phyloP scores from a whole-genome alignment of 2,329 filamentous ascomycete species.

The Colletotrichum tofieldiae region DNA sequence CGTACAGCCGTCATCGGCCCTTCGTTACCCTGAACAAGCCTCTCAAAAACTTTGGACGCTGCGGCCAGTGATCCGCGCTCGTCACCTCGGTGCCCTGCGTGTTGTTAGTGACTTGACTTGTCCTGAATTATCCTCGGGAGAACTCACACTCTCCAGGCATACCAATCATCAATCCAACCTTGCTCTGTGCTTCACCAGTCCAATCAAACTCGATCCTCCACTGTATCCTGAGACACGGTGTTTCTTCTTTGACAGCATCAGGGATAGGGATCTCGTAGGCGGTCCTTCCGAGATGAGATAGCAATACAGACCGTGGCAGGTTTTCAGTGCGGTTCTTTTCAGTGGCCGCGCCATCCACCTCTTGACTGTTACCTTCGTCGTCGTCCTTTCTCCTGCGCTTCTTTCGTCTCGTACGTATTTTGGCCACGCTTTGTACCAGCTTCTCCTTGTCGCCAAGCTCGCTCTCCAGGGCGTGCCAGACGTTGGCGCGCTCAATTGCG shows the following conservation, averaged over 20 bases:
- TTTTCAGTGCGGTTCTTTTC: slow-evolving; percentile 16
- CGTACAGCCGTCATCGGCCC: slow-evolving; percentile 71
- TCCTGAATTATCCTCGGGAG: not conserved
- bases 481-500: slow-evolving; percentile 71
- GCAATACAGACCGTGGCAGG: slow-evolving; percentile 60
- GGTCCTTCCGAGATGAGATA: slow-evolving; percentile 69
- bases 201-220: slow-evolving; percentile 80
- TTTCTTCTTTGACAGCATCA: slow-evolving; percentile 50
- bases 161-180: slow-evolving; percentile 68
- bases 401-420: slow-evolving; percentile 49
- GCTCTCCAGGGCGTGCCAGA: slow-evolving; percentile 71
- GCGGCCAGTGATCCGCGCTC: slow-evolving; percentile 68
- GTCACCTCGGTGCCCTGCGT: slow-evolving; percentile 74
- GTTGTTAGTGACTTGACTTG: slow-evolving; percentile 36
- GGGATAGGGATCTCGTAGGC: slow-evolving; percentile 62
- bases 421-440: slow-evolving; percentile 50
- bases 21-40: slow-evolving; percentile 69
- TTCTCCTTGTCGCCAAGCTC: slow-evolving; percentile 60
- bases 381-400: slow-evolving; percentile 45
- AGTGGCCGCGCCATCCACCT: slow-evolving; percentile 39
- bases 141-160: slow-evolving; percentile 76
- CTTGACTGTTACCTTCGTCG: slow-evolving; percentile 42
- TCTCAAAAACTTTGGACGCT: slow-evolving; percentile 73
- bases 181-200: slow-evolving; percentile 79
- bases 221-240: slow-evolving; percentile 66